Evolutionary conservation across 768 basidiomycete species (phyloP), one percentile per base, ranked within the genome.

Genomic region (Suillus subalutaceus): DNA sequence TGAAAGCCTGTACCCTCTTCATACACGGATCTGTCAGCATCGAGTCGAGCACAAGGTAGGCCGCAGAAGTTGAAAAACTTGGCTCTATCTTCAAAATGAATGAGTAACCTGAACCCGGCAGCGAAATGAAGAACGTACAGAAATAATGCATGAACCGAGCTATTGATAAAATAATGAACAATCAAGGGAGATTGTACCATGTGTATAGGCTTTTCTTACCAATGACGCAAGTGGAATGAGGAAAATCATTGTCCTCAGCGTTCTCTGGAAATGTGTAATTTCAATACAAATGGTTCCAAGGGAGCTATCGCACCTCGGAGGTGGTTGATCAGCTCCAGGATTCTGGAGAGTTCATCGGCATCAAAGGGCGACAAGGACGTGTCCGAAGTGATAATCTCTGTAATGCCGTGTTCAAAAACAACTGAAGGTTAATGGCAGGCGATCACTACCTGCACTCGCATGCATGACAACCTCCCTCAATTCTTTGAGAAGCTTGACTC

Each of bases 11-110:
- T 20, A 62, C 20, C 41, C 41, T 64, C n/a, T 15, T 37, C 40
- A 40, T 65, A 53, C 10, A 66, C 35, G 35, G 65, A 66, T 65
- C 6, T 55, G 37, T 66, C 63, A 9, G 63, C 52, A 35, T 66
- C 65, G 7, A 66, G 63, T 13, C 65, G 65, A 38, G 63, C 65
- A 30, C 30, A 64, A 32, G 50, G 63, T 43, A 55, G 50, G 30
- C 65, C 65, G 37, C 63, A 55, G 55, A 64, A 66, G 55, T 66
- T 66, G 18, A 66, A 55, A 56, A 64, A 66, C 55, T 63, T 64
- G 40, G 65, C 55, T 55, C 57, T 63, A 30, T 41, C 65, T 66
- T 64, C 63, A 64, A 16, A 60, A 41, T 30, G 58, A 10, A 60
- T 60, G 15, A 60, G 26, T 18, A 10, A 43, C 9, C 16, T 41